Conservation (phyloP, 2,329 filamentous ascomycete genomes). For the Venturiaceae sp. region DNA sequence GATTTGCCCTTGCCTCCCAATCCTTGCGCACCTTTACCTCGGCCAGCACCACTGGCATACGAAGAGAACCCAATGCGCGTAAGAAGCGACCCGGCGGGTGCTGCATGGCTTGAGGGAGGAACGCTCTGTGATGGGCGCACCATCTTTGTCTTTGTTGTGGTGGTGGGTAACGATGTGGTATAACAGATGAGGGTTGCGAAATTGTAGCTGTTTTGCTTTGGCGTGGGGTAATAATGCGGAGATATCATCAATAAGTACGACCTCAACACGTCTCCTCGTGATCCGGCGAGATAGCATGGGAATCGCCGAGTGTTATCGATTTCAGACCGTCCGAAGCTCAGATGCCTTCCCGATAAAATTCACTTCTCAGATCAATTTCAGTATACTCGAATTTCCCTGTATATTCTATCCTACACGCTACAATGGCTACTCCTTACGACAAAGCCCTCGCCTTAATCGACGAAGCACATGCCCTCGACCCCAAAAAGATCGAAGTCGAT, state of each 20-base stretch:
- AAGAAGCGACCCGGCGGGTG: not conserved
- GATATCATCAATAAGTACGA: too few relatives aligned
- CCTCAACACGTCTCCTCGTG: not conserved
- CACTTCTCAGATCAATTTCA: not conserved
- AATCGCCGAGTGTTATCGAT: not conserved
- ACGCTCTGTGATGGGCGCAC: too few relatives aligned
- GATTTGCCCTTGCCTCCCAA: constrained; percentile 3
- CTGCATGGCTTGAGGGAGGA: not conserved
- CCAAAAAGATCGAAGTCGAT: constrained; percentile 42
- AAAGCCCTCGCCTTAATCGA: constrained; percentile 60
- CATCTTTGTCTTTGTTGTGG: not conserved
- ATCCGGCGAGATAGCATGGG: not conserved
- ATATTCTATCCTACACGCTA: not conserved
- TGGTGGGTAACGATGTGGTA: not conserved
- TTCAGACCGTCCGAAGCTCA: not conserved
- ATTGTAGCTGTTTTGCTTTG: not conserved
- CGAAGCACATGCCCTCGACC: constrained; percentile 59
- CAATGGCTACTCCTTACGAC: constrained; percentile 4
- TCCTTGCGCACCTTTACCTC: constrained; percentile 2
- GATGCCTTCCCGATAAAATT: not conserved
- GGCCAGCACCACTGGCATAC: not conserved
- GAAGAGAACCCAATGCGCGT: not conserved
- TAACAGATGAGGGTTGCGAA: not conserved
- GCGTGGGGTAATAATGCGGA: too few relatives aligned
- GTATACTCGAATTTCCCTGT: not conserved